Base-by-base conservation (phyloP, 352 stramenopile genomes). In the Globisporangium perplexum region DNA sequence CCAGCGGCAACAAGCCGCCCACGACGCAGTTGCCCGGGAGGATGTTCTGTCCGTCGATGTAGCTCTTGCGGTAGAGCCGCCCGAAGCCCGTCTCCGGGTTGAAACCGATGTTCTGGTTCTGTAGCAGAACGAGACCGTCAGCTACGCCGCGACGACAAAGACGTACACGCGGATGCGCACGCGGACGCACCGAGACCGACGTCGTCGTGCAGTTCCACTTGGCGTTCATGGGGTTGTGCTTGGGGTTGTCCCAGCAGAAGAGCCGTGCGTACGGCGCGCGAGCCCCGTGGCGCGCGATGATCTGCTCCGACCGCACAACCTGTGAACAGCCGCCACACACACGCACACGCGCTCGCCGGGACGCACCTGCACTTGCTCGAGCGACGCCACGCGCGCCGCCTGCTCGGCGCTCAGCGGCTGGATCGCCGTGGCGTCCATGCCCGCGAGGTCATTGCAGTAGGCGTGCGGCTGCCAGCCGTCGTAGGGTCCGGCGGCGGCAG, bases 51-150 rank as follows among this genome's bases (percentile, higher is more conserved):
- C 78, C 70, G 30, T 83, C 60, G 57, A 90, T 67, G 65, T 93
- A 94, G 23, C 66, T 70, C 60, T 94, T 94, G 53, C 68, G 67
- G 60, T 92, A 94, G 60, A 94, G 57, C 3, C 84, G 76, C 3
- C 83, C 83, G 43, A 77, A 92, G 0, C 77, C 83, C 46, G 64
- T 75, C 0, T 62, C n/a, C 23, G 63, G 47, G 17, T 80, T 68
- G 26, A 60, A 68, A 26, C 68, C 79, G 54, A 92, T 84, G 36
- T 92, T 70, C 64, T 91, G 81, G 11, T 79, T 89, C 83, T 94
- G 42, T 22, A 53, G 11, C 39, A 23, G 30, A 22, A n/a, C n/a
- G 17, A 14, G 42, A 24, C 11, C 4, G 28, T 48, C 43, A 36
- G 30, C 18, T 22, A n/a, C n/a, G n/a, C n/a, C n/a, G n/a, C n/a